Conservation (phyloP, 2,329 filamentous ascomycete species). For the Rhynchosporium secalis region DNA sequence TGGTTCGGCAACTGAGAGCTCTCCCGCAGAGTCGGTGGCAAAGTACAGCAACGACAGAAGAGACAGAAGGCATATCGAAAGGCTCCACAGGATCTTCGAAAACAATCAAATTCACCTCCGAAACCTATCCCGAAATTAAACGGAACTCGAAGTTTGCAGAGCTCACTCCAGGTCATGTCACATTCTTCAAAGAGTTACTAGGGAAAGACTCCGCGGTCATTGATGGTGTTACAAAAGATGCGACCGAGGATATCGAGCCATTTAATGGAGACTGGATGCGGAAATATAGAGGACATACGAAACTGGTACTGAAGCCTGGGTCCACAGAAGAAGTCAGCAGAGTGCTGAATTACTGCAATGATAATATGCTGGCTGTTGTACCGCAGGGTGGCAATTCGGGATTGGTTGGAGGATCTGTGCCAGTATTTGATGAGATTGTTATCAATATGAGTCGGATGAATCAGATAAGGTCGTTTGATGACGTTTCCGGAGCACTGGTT, state of each 20-base stretch:
- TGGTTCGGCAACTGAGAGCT: constrained; percentile 27
- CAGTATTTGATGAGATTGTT: constrained; percentile 97
- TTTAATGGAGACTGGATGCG: constrained; percentile 99
- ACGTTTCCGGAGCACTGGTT: constrained; percentile 86
- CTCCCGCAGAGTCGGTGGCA: constrained; percentile 34
- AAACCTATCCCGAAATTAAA: constrained; percentile 81
- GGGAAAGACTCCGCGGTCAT: constrained; percentile 78
- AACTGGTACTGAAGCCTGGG: constrained; percentile 81
- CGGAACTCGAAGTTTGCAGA: constrained; percentile 73
- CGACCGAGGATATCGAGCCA: constrained; percentile 77
- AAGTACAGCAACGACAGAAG: constrained; percentile 38
- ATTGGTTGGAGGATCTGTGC: constrained; percentile 90
- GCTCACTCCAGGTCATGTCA: constrained; percentile 76
- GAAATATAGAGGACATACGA: constrained; percentile 91
- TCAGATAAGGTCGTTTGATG: constrained; percentile 85
- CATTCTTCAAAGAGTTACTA: constrained; percentile 78
- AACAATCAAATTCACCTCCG: constrained; percentile 74
- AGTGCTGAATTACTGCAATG: constrained; percentile 92
- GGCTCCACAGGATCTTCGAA: constrained; percentile 40
- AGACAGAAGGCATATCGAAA: constrained; percentile 34
- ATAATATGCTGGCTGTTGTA: constrained; percentile 87
- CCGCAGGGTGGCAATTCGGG: constrained; percentile 98
- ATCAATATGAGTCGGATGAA: constrained; percentile 91
- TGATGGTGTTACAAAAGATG: constrained; percentile 76
- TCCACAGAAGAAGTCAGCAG: constrained; percentile 86